phyloP scores from a whole-genome alignment of 257 asterid species.

The Anisodus tanguticus region DNA sequence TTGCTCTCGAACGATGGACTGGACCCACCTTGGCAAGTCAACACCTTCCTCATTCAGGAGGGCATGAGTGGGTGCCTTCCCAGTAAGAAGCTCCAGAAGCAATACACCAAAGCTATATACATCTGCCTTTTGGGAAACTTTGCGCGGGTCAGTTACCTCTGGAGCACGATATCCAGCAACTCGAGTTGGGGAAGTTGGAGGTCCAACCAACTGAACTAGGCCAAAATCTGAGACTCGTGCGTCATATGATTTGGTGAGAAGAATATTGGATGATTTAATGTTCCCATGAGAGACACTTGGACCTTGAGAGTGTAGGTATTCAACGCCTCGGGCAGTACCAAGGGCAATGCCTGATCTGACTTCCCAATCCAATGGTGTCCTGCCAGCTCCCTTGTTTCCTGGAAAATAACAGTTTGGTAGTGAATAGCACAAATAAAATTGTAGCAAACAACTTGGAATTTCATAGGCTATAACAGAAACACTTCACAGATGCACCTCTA shows the following conservation, averaged over 20 bases:
- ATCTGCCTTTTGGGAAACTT: conserved; percentile 52
- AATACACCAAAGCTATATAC: conserved; percentile 57
- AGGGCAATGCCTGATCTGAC: conserved; percentile 49
- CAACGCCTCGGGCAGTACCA: conserved; percentile 53
- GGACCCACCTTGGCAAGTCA: conserved; percentile 59
- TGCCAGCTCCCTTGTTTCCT: conserved; percentile 50
- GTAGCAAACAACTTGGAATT: background rate
- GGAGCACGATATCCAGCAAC: conserved; percentile 55
- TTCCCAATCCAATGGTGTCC: conserved; percentile 51
- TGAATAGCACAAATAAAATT: background rate
- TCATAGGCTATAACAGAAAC: background rate
- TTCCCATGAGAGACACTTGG: conserved; percentile 48
- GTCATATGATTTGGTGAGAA: conserved; percentile 44
- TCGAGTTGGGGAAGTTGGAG: conserved; percentile 49
- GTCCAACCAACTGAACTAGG: conserved; percentile 46
- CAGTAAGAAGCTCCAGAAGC: conserved; percentile 54
- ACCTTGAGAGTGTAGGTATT: conserved; percentile 48
- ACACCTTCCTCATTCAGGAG: conserved; percentile 54
- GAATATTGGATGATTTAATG: conserved; percentile 53
- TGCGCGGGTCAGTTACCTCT: conserved; percentile 49
- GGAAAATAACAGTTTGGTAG: background rate
- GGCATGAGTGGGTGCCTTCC: conserved; percentile 51
- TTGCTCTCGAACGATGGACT: conserved; percentile 47
- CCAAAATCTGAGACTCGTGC: conserved; percentile 56
- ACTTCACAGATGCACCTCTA: background rate